Conservation (phyloP, 176 grass and related monocot genomes). For the Musa itinerans region DNA sequence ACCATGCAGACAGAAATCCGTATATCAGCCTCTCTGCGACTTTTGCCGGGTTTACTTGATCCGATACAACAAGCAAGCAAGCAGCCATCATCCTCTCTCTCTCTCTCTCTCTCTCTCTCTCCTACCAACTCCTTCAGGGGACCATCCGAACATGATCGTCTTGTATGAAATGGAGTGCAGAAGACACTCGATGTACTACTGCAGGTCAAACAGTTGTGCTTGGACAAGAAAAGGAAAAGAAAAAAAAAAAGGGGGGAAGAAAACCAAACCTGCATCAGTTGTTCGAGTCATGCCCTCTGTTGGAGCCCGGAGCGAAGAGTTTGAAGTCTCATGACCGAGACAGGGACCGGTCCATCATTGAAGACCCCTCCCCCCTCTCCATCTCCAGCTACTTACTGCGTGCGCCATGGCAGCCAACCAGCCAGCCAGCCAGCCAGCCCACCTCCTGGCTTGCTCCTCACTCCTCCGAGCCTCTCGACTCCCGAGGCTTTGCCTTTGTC, state of each 20-base stretch:
- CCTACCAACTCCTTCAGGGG: too few species aligned
- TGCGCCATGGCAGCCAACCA: neutral
- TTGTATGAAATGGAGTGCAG: neutral
- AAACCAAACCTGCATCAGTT: neutral
- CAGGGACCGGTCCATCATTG: too few species aligned
- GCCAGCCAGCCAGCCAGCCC: too few species aligned
- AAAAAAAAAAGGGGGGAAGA: neutral
- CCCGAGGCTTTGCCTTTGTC: neutral
- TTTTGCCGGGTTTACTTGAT: too few species aligned
- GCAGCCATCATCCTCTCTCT: too few species aligned
- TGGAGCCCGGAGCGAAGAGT: neutral
- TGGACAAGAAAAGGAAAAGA: neutral
- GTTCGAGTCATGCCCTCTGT: neutral
- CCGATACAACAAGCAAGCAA: too few species aligned
- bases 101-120: too few species aligned
- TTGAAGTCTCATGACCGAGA: too few species aligned
- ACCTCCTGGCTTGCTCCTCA: neutral
- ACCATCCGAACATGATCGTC: neutral
- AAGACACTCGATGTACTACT: neutral
- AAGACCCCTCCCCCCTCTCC: too few species aligned
- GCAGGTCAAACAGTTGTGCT: neutral
- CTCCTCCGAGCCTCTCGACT: neutral
- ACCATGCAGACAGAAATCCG: too few species aligned
- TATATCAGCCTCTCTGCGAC: too few species aligned
- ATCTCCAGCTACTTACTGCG: too few species aligned